Evolutionary conservation across 2,329 filamentous ascomycete species (phyloP).

Genomic region (Apiospora arundinis): DNA sequence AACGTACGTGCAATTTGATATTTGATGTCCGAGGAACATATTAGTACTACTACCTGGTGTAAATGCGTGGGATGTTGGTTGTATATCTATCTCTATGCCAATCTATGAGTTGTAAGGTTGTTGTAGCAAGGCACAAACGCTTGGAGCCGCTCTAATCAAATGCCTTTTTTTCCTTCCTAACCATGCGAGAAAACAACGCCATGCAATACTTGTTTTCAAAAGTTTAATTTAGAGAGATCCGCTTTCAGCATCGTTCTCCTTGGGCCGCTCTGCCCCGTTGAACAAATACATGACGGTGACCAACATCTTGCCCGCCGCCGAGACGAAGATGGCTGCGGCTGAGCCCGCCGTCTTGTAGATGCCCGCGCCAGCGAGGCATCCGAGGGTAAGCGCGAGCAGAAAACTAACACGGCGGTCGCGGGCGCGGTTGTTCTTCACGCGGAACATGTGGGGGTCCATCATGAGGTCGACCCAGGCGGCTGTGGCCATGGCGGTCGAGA

Average conservation of each 20-base stretch:
- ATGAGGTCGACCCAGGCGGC: constrained; percentile 67
- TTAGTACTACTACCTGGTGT: too few species aligned
- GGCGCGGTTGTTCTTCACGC: constrained; percentile 49
- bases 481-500: constrained; percentile 69
- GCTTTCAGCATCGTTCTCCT: constrained; percentile 28
- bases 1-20: too few species aligned
- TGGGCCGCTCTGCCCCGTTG: constrained; percentile 44
- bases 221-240: neutral
- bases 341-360: constrained; percentile 53
- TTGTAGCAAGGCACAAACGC: neutral
- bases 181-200: too few species aligned
- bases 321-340: constrained; percentile 50
- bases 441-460: constrained; percentile 59
- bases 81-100: too few species aligned
- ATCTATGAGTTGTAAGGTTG: neutral
- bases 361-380: constrained; percentile 58
- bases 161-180: neutral
- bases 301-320: constrained; percentile 51
- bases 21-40: too few species aligned
- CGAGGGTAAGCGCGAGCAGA: constrained; percentile 52
- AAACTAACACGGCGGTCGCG: constrained; percentile 59
- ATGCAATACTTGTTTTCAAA: neutral
- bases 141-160: neutral
- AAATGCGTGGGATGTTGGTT: too few species aligned
- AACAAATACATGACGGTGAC: constrained; percentile 53